A percentile compares a stretch with the other conserved stretches of the same genome.
Conservation (phyloP, 1,139 yeast species). For the Meyerozyma carpophila region DNA sequence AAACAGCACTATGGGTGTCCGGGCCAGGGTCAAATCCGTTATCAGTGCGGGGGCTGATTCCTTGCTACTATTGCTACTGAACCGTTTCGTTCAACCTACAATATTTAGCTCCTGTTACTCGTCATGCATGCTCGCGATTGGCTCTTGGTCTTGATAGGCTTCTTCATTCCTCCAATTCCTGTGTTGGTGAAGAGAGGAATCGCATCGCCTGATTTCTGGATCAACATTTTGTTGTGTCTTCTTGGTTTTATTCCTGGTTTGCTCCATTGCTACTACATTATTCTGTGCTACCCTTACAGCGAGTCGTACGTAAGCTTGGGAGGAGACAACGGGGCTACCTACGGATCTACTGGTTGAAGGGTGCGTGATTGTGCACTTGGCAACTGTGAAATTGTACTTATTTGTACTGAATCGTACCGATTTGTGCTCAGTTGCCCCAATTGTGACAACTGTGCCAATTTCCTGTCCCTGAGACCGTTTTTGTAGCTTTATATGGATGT, state of each 20-base stretch:
- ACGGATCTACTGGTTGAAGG: slow-evolving; percentile 4
- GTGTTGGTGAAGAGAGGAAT: slow-evolving; percentile 75
- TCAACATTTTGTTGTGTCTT: slow-evolving; percentile 69
- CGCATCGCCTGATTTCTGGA: slow-evolving; percentile 61
- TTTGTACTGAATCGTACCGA: too few relatives aligned
- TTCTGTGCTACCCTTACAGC: slow-evolving; percentile 48
- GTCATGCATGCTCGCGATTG: slow-evolving; percentile 68
- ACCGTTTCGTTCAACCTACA: too few relatives aligned
- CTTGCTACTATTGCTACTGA: background rate
- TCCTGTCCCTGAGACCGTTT: too few relatives aligned
- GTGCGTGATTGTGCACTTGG: too few relatives aligned
- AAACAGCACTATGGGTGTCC: too few relatives aligned
- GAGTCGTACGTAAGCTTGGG: slow-evolving; percentile 18
- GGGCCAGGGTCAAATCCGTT: too few relatives aligned
- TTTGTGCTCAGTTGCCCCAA: too few relatives aligned
- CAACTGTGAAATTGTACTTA: too few relatives aligned
- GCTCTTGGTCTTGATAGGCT: slow-evolving; percentile 73
- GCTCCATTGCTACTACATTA: slow-evolving; percentile 58
- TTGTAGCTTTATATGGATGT: too few relatives aligned
- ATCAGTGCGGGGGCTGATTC: background rate
- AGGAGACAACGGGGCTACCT: slow-evolving; percentile 3
- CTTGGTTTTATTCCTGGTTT: slow-evolving; percentile 83
- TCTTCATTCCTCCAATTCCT: slow-evolving; percentile 78
- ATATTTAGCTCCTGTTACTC: background rate
- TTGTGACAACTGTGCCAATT: too few relatives aligned